Evolutionary conservation across 768 basidiomycete genomes (phyloP).

Genomic region (Russula lepida): DNA sequence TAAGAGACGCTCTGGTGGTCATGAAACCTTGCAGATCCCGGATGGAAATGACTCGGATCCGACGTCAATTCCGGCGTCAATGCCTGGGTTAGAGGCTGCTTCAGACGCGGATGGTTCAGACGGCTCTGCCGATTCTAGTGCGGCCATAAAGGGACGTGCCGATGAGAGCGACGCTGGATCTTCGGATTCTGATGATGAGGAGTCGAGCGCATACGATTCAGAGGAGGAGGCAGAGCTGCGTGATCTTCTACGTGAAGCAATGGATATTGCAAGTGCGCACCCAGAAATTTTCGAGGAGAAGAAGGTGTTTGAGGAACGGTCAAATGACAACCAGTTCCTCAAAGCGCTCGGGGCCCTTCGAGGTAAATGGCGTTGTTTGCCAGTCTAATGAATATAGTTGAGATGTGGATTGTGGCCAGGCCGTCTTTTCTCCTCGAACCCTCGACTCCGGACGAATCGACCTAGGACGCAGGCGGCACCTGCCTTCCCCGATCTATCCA

Average conservation of each 20-base stretch:
- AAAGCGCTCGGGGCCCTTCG: conserved; percentile 66
- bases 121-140: conserved; percentile 32
- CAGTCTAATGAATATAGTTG: background rate
- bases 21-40: conserved; percentile 41
- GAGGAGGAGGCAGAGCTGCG: conserved; percentile 63
- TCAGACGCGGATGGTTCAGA: conserved; percentile 47
- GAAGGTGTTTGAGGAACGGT: conserved; percentile 37
- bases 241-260: conserved; percentile 57
- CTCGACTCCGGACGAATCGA: conserved; percentile 11
- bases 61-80: conserved; percentile 60
- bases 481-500: background rate
- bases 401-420: conserved; percentile 32
- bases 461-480: background rate
- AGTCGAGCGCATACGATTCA: conserved; percentile 45
- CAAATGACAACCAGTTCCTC: conserved; percentile 69
- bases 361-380: conserved; percentile 35
- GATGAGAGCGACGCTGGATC: conserved; percentile 33
- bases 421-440: conserved; percentile 44
- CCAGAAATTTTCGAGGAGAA: conserved; percentile 51
- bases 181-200: conserved; percentile 31
- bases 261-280: conserved; percentile 53
- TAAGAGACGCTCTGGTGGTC: background rate
- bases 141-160: conserved; percentile 29
- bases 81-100: conserved; percentile 61
- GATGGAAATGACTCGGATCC: conserved; percentile 38